Evolutionary conservation across 1,139 yeast species (phyloP), one percentile per base, ranked within the genome.

Genomic region (Yamadazyma oceani): DNA sequence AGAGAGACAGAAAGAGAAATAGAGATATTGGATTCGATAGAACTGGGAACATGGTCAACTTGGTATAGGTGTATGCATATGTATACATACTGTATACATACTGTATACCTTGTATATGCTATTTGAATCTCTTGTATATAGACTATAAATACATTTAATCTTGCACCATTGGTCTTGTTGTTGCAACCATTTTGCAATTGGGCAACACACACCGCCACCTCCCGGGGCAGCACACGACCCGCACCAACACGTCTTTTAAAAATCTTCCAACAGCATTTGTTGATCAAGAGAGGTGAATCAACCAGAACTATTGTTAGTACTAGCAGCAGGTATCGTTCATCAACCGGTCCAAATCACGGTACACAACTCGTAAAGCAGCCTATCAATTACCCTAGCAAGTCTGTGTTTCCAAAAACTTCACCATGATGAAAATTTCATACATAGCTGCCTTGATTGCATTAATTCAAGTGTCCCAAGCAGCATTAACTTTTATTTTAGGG

Each of bases 1-100:
- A 85, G 54, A 87, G 96, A 68, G 97, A 90, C 63, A 82, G 80
- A 55, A 87, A 85, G 75, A 86, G 83, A 59, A 85, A 87, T 58
- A 80, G 97, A 62, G 80, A 79, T 55, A 77, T 88, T 53, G 85
- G 83, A 8, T 89, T 78, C 62, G 83, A 85, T 57, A 77, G 80
- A 47, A 69, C 75, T 41, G 96, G 96, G 50, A 75, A 73, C 52
- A 81, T 70, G 72, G 62, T 69, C 37, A 67, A 48, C 28, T 22
- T 46, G 17, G 32, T 36, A 26, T 36, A 28, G 15, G 8, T 8
- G n/a, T n/a, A n/a, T n/a, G n/a, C n/a, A n/a, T n/a, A n/a, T n/a
- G n/a, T n/a, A n/a, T n/a, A n/a, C n/a, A n/a, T n/a, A n/a, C n/a
- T n/a, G n/a, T n/a, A n/a, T n/a, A n/a, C n/a, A n/a, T n/a, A n/a